phyloP scores from a whole-genome alignment of 176 grass and related monocot genomes.

The Typha latifolia region DNA sequence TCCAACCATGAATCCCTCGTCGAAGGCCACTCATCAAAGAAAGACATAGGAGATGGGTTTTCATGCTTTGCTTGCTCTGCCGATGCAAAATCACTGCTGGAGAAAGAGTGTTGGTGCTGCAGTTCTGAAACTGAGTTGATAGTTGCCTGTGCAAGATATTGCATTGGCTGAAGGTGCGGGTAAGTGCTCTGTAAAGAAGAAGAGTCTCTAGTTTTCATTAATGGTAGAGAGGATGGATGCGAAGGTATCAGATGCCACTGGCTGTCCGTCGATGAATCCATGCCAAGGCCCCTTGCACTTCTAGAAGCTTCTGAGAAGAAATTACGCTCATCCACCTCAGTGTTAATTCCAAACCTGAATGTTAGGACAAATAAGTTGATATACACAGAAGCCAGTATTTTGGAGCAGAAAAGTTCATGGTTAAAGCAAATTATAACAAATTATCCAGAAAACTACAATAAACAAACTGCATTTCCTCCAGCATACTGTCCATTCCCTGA shows the following conservation, averaged over 20 bases:
- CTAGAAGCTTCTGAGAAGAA: conserved; percentile 16
- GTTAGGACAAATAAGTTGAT: too few relatives aligned
- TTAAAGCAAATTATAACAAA: neutral
- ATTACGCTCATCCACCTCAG: conserved; percentile 9
- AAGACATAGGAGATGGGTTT: conserved; percentile 13
- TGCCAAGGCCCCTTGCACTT: conserved; percentile 8
- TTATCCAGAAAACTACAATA: neutral
- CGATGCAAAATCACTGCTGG: conserved; percentile 22
- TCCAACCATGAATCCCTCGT: conserved; percentile 17
- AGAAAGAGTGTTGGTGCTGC: conserved; percentile 29
- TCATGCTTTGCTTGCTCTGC: conserved; percentile 47
- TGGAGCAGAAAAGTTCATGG: neutral
- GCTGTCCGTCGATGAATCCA: neutral
- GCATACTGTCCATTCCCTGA: neutral
- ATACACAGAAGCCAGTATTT: too few relatives aligned
- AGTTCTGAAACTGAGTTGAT: conserved; percentile 3
- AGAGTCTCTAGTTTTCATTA: neutral
- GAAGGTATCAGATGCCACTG: conserved; percentile 13
- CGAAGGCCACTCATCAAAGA: conserved; percentile 21
- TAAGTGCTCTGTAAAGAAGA: neutral
- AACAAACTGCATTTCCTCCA: neutral
- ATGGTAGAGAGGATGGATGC: neutral
- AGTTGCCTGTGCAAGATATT: conserved; percentile 4
- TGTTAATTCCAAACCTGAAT: conserved; percentile 3
- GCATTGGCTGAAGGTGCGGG: neutral